A percentile compares a stretch with the other conserved stretches of the same genome.
These are phyloP conservation scores for Aegilops longissima DNA, from an alignment of 176 grass and related monocot genomes.

Conservation along the genomic window DNA sequence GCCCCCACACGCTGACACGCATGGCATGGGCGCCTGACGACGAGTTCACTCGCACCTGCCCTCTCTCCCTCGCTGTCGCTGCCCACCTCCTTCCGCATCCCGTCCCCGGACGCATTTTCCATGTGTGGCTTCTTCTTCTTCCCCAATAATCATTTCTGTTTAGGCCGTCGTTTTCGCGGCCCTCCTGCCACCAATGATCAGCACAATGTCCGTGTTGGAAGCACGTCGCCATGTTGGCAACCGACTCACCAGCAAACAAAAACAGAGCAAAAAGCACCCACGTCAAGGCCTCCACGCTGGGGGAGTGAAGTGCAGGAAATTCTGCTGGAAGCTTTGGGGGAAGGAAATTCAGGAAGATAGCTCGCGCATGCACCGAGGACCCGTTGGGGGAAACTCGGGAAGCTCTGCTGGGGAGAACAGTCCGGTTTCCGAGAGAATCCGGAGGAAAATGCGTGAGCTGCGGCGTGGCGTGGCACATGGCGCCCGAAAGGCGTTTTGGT, in stretches of 20 bases:
- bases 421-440: not conserved
- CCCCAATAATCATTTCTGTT: not conserved
- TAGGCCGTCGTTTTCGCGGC: not conserved
- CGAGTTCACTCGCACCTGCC: not conserved
- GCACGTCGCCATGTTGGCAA: not conserved
- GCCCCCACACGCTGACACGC: not conserved
- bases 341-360: no score
- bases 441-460: not conserved
- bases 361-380: not conserved
- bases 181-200: not conserved
- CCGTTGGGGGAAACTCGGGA: not conserved
- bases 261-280: not conserved
- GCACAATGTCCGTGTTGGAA: not conserved
- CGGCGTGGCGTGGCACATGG: not conserved
- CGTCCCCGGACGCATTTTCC: constrained; percentile 36
- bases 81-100: not conserved
- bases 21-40: not conserved
- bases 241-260: not conserved
- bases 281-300: no score
- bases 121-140: not conserved
- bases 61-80: not conserved
- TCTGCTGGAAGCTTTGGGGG: no score
- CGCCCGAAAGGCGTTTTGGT: not conserved
- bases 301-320: no score
- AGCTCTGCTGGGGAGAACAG: not conserved